Percentiles rank a stretch among this genome's conserved stretches.
These are phyloP conservation scores for Podila clonocystis DNA, from an alignment of 192 early-diverging fungal species.

Conservation along the genomic window DNA sequence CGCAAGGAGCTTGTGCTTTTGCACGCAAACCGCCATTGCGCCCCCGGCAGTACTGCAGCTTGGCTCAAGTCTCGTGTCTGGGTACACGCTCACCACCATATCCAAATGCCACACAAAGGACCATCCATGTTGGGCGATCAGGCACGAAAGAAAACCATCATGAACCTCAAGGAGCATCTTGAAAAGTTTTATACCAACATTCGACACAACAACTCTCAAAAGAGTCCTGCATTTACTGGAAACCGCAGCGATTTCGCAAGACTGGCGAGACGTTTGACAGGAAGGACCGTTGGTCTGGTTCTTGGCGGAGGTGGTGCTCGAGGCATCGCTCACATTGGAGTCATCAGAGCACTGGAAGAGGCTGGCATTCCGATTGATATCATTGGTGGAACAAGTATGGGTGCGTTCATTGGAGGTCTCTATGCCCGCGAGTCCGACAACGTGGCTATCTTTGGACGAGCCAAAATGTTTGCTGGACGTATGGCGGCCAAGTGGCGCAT, in stretches of 20 bases:
- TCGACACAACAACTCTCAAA: slow-evolving; percentile 55
- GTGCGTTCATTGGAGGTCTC: slow-evolving; percentile 93
- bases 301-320: slow-evolving; percentile 97
- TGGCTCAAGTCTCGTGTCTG: slow-evolving; percentile 90
- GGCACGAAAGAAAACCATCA: slow-evolving; percentile 63
- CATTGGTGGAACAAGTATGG: slow-evolving; percentile 97
- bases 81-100: slow-evolving; percentile 98
- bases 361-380: slow-evolving; percentile 98
- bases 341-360: slow-evolving; percentile 95
- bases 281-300: slow-evolving; percentile 91
- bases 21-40: slow-evolving; percentile 79
- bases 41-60: slow-evolving; percentile 83
- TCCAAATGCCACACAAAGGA: slow-evolving; percentile 75
- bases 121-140: slow-evolving; percentile 52
- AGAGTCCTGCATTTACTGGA: slow-evolving; percentile 42
- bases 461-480: slow-evolving; percentile 83
- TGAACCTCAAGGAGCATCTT: slow-evolving; percentile 70
- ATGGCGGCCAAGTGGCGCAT: slow-evolving; percentile 90
- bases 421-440: slow-evolving; percentile 91
- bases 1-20: slow-evolving; percentile 96
- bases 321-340: slow-evolving; percentile 92
- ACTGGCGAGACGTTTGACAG: slow-evolving; percentile 91
- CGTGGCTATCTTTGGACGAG: slow-evolving; percentile 86
- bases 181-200: slow-evolving; percentile 70
- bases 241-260: slow-evolving; percentile 69